Evolutionary conservation across 2,329 filamentous ascomycete species (phyloP).

Genomic region (Ophiostoma sp.): DNA sequence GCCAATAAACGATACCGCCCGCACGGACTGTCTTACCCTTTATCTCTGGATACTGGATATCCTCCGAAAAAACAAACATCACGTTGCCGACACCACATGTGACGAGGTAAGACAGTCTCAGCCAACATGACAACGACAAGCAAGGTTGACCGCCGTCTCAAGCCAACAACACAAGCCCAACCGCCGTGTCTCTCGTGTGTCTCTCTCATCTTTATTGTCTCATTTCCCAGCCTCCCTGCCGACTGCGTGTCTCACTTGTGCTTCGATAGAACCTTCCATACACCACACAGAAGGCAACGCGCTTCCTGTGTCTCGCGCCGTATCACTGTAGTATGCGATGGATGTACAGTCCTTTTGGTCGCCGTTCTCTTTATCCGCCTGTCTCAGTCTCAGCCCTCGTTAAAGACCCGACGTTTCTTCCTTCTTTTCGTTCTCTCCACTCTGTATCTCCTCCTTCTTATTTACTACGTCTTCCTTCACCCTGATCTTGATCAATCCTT

Average conservation of each 20-base stretch:
- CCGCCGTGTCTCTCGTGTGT: background rate
- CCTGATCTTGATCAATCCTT: no score
- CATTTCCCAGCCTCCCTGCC: slow-evolving; percentile 6
- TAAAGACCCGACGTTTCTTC: background rate
- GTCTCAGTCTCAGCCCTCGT: background rate
- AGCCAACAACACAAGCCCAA: background rate
- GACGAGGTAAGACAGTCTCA: slow-evolving; percentile 10
- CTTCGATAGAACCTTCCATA: background rate
- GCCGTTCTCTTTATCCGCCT: background rate
- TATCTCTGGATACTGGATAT: background rate
- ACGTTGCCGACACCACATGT: background rate
- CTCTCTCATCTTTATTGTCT: background rate
- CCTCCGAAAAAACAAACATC: background rate
- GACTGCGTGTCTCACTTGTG: background rate
- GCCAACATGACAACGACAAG: background rate
- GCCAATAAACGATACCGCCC: background rate
- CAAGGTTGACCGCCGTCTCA: background rate
- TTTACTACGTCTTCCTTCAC: background rate
- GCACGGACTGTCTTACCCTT: background rate
- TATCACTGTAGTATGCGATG: background rate
- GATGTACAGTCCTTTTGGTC: background rate
- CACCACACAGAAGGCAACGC: no score
- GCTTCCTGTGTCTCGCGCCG: background rate
- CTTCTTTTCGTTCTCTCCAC: background rate
- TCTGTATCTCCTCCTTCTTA: background rate